phyloP scores from a whole-genome alignment of 129 eudicot species.

The Cynara cardunculus region DNA sequence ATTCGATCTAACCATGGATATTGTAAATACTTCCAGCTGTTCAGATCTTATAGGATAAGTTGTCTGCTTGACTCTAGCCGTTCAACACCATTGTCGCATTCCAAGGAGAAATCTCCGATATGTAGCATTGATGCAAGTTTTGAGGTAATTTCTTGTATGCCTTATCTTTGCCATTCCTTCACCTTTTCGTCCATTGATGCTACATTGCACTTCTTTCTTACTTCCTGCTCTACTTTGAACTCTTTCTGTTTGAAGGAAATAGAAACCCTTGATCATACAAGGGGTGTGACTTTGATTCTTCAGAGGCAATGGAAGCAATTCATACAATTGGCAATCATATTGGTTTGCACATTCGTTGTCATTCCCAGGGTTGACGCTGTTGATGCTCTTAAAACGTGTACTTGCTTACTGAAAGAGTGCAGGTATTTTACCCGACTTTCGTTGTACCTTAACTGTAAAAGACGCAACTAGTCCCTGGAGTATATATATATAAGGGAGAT shows the following conservation, averaged over 20 bases:
- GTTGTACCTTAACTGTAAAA: neutral
- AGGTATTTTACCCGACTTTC: constrained; percentile 36
- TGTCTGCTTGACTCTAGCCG: constrained; percentile 24
- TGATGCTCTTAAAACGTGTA: constrained; percentile 84
- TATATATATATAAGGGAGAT: neutral
- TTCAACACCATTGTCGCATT: constrained; percentile 30
- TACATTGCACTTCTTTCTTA: constrained; percentile 1
- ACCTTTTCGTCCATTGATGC: neutral
- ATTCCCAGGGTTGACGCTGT: constrained; percentile 79
- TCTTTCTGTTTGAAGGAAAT: constrained; percentile 31
- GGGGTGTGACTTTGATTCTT: constrained; percentile 26
- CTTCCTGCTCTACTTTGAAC: neutral
- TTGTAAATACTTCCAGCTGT: constrained; percentile 27
- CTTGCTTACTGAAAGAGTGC: constrained; percentile 90
- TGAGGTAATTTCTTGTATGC: constrained; percentile 40
- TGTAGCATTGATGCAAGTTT: constrained; percentile 19
- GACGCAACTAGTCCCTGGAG: neutral
- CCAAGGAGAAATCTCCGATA: constrained; percentile 27
- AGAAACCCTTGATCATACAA: constrained; percentile 26
- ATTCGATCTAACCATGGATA: constrained; percentile 34
- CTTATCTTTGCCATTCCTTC: neutral
- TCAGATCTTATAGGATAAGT: constrained; percentile 30
- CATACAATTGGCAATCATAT: constrained; percentile 45
- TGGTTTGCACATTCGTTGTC: constrained; percentile 52
- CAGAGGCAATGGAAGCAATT: constrained; percentile 54